phyloP scores from a whole-genome alignment of 352 stramenopile genomes.

The Phytopythium kandeliae region DNA sequence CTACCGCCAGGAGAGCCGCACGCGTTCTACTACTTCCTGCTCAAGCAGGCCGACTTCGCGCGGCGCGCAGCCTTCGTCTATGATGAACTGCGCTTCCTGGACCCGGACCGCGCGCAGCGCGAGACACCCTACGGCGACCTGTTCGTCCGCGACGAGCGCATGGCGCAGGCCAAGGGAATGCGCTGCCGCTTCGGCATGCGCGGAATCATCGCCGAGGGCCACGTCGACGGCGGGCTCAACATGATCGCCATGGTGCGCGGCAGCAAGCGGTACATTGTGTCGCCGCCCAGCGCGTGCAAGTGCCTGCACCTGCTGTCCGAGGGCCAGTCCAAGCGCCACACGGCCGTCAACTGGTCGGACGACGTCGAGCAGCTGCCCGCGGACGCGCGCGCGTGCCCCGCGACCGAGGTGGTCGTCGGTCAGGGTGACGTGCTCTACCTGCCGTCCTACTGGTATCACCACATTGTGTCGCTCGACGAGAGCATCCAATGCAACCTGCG shows the following conservation, averaged over 20 bases:
- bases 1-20: conserved; percentile 13
- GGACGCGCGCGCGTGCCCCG: conserved; percentile 40
- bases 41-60: conserved; percentile 42
- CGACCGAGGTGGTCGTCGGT: conserved; percentile 89
- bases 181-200: conserved; percentile 89
- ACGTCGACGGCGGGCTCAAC: conserved; percentile 93
- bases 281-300: conserved; percentile 82
- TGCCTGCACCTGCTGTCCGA: conserved; percentile 70
- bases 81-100: conserved; percentile 90
- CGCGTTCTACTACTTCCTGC: conserved; percentile 57
- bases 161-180: conserved; percentile 41
- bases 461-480: conserved; percentile 93
- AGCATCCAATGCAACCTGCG: conserved; percentile 95
- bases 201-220: conserved; percentile 90
- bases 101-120: conserved; percentile 74
- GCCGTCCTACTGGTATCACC: conserved; percentile 94
- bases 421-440: conserved; percentile 94
- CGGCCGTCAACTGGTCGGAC: conserved; percentile 89
- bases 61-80: conserved; percentile 48
- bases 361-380: conserved; percentile 30
- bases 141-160: conserved; percentile 35
- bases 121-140: conserved; percentile 38
- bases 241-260: conserved; percentile 91
- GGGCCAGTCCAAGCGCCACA: conserved; percentile 87
- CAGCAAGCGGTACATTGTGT: conserved; percentile 90